These are phyloP conservation scores for Pugionium dolabratum DNA, from an alignment of 345 rosid genomes.

Conservation along the genomic window DNA sequence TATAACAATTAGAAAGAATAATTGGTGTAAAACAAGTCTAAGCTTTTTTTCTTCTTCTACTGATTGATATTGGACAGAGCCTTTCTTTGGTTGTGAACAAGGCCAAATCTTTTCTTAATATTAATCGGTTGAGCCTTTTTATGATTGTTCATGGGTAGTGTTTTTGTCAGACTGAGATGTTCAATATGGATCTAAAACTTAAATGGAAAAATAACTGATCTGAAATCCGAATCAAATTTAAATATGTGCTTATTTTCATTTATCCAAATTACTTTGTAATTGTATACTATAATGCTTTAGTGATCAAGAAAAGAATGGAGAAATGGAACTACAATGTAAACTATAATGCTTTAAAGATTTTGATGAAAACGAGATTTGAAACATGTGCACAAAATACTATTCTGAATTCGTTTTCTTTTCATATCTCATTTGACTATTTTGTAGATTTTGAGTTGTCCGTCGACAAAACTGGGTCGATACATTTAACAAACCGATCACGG, in stretches of 20 bases:
- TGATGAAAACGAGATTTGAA: constrained; percentile 24
- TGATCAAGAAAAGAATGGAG: constrained; percentile 11
- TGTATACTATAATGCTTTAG: too few relatives aligned
- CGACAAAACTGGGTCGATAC: neutral
- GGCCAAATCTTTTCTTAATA: neutral
- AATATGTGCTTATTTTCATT: too few relatives aligned
- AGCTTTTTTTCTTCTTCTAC: too few relatives aligned
- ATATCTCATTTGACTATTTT: constrained; percentile 10
- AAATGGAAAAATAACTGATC: too few relatives aligned
- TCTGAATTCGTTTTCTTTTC: neutral
- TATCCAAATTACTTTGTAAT: too few relatives aligned
- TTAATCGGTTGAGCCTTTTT: constrained; percentile 5
- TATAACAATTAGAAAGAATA: constrained; percentile 5
- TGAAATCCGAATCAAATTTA: neutral
- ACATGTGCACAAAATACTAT: constrained; percentile 12
- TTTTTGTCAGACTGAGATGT: neutral
- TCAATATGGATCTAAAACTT: neutral
- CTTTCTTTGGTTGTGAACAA: constrained; percentile 15
- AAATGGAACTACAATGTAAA: constrained; percentile 1
- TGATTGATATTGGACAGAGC: too few relatives aligned
- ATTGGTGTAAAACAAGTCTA: constrained; percentile 8
- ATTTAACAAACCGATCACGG: neutral
- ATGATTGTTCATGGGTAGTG: neutral
- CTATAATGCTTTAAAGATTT: constrained; percentile 21
- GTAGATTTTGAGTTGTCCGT: constrained; percentile 9